A percentile compares a stretch with the other conserved stretches of the same genome.
Conservation (phyloP, 2,329 filamentous ascomycete genomes). For the Xylariaceae sp. region DNA sequence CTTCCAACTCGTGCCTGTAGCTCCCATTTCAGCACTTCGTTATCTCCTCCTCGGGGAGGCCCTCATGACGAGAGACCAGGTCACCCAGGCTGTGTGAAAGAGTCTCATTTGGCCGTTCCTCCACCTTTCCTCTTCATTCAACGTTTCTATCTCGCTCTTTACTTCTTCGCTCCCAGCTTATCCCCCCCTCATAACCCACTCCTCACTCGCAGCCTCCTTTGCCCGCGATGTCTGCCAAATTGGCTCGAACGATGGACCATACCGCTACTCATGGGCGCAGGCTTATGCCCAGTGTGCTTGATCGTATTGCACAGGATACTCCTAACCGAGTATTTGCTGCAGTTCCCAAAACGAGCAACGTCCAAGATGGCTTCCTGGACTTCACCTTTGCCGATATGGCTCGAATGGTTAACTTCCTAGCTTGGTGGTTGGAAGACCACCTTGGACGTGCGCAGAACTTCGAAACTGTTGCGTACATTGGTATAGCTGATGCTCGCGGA, state of each 20-base stretch:
- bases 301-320: slow-evolving; percentile 7
- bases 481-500: slow-evolving; percentile 28
- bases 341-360: slow-evolving; percentile 9
- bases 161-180: no score
- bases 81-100: no score
- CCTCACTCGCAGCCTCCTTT: no score
- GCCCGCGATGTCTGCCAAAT: background rate
- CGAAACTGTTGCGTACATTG: slow-evolving; percentile 23
- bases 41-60: no score
- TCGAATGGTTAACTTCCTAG: slow-evolving; percentile 22
- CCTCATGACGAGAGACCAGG: no score
- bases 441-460: slow-evolving; percentile 20
- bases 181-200: no score
- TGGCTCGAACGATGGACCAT: background rate
- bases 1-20: no score
- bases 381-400: slow-evolving; percentile 15
- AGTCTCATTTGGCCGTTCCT: no score
- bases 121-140: no score
- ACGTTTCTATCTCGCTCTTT: no score
- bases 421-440: slow-evolving; percentile 22
- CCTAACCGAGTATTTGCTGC: slow-evolving; percentile 12
- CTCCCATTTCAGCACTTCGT: no score
- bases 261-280: slow-evolving; percentile 13
- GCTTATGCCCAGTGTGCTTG: slow-evolving; percentile 9
- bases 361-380: slow-evolving; percentile 15